Evolutionary conservation across 2,329 filamentous ascomycete species (phyloP).

Genomic region (Podosphaera aphanis): DNA sequence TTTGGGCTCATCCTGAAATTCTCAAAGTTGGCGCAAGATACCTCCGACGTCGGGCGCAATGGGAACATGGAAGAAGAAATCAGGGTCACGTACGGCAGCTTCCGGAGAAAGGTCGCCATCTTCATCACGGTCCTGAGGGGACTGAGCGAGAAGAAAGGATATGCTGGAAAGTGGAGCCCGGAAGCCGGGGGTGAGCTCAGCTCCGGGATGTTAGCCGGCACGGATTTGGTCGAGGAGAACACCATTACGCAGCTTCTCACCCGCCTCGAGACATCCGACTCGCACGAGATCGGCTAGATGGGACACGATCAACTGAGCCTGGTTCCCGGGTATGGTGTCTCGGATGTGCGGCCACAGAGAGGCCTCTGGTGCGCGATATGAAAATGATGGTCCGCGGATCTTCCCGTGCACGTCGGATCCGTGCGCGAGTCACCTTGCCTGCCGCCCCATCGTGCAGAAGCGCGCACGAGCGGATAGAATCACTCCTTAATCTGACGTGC

Average conservation of each 20-base stretch:
- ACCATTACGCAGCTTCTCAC: conserved; percentile 44
- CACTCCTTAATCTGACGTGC: too few relatives aligned
- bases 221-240: conserved; percentile 25
- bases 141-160: conserved; percentile 35
- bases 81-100: conserved; percentile 33
- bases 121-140: conserved; percentile 52
- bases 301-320: too few relatives aligned
- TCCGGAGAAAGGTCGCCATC: conserved; percentile 47
- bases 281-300: conserved; percentile 25
- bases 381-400: too few relatives aligned
- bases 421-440: too few relatives aligned
- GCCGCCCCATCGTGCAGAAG: too few relatives aligned
- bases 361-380: too few relatives aligned
- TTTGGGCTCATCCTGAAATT: conserved; percentile 52
- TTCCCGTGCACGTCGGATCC: too few relatives aligned
- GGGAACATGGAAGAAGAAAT: conserved; percentile 17
- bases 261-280: conserved; percentile 46
- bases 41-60: conserved; percentile 11
- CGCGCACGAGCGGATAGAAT: too few relatives aligned
- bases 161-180: conserved; percentile 13
- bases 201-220: conserved; percentile 16
- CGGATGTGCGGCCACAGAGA: too few relatives aligned
- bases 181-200: conserved; percentile 12
- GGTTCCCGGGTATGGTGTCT: too few relatives aligned
- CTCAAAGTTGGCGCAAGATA: conserved; percentile 23